A percentile compares a stretch with the other conserved stretches of the same genome.
Conservation (phyloP, 495 filamentous ascomycete species). For the Wilcoxina mikolae region DNA sequence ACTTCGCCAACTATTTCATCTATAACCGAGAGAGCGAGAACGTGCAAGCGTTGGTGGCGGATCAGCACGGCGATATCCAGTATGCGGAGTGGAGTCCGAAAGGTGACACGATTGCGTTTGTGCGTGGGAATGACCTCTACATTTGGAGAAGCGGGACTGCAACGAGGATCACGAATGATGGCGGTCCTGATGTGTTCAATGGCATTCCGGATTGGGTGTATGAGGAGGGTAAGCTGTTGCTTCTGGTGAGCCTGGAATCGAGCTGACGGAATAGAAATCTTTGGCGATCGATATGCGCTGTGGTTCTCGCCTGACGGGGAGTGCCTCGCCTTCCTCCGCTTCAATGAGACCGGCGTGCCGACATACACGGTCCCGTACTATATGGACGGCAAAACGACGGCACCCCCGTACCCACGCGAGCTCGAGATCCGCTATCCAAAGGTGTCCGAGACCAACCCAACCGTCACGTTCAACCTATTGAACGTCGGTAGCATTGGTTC, state of each 20-base stretch:
- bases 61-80: constrained; percentile 41
- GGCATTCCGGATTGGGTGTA: constrained; percentile 50
- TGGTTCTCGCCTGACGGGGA: constrained; percentile 47
- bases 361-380: constrained; percentile 45
- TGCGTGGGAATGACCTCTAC: constrained; percentile 42
- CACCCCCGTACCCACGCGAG: constrained; percentile 39
- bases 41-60: constrained; percentile 33
- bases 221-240: constrained; percentile 33
- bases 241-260: not conserved
- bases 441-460: constrained; percentile 28
- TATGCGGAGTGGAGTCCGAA: constrained; percentile 38
- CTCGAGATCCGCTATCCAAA: constrained; percentile 30
- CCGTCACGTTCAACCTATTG: constrained; percentile 37
- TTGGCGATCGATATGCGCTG: constrained; percentile 35
- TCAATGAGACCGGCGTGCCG: constrained; percentile 43
- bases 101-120: constrained; percentile 40
- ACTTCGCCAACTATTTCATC: constrained; percentile 42
- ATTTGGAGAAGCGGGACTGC: constrained; percentile 36
- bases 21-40: constrained; percentile 36
- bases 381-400: constrained; percentile 35
- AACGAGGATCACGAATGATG: constrained; percentile 40
- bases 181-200: constrained; percentile 41
- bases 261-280: constrained; percentile 34
- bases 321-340: constrained; percentile 41
- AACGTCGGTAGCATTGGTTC: constrained; percentile 29